Evolutionary conservation across 495 filamentous ascomycete genomes (phyloP).

Genomic region (Tricharina praecox): DNA sequence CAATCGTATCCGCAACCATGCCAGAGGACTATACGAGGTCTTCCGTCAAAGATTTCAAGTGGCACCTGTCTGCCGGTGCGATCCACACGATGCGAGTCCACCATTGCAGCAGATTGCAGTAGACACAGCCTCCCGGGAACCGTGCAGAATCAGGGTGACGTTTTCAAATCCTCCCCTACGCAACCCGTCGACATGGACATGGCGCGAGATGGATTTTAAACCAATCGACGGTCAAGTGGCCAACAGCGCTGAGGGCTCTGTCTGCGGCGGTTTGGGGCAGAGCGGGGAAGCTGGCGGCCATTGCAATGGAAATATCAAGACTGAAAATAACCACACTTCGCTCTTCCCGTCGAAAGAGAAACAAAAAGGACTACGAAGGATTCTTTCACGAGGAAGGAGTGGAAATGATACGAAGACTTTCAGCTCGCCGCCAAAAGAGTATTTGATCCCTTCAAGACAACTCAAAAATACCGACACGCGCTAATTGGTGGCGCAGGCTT

Average conservation of each 20-base stretch:
- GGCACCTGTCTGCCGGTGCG: conserved; percentile 15
- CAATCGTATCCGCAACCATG: conserved; percentile 16
- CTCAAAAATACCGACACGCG: too few relatives aligned
- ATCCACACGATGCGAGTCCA: conserved; percentile 19
- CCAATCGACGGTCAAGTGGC: neutral
- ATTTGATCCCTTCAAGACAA: too few relatives aligned
- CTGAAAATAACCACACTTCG: too few relatives aligned
- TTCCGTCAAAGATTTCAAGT: conserved; percentile 14
- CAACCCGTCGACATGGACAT: neutral
- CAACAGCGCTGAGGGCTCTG: neutral
- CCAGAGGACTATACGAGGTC: conserved; percentile 14
- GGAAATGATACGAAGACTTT: too few relatives aligned
- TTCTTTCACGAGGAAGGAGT: too few relatives aligned
- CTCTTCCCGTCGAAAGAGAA: too few relatives aligned
- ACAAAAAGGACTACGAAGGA: too few relatives aligned
- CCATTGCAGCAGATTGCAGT: conserved; percentile 18
- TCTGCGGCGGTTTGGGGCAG: neutral
- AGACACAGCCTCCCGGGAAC: too few relatives aligned
- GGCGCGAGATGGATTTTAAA: neutral
- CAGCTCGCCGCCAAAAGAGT: too few relatives aligned
- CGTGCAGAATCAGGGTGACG: too few relatives aligned
- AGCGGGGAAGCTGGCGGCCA: neutral
- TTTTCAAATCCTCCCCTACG: neutral
- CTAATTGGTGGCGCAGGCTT: too few relatives aligned
- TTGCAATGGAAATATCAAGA: too few relatives aligned